These are phyloP conservation scores for Eucalyptus cloeziana DNA, from an alignment of 345 rosid species.

Conservation along the genomic window DNA sequence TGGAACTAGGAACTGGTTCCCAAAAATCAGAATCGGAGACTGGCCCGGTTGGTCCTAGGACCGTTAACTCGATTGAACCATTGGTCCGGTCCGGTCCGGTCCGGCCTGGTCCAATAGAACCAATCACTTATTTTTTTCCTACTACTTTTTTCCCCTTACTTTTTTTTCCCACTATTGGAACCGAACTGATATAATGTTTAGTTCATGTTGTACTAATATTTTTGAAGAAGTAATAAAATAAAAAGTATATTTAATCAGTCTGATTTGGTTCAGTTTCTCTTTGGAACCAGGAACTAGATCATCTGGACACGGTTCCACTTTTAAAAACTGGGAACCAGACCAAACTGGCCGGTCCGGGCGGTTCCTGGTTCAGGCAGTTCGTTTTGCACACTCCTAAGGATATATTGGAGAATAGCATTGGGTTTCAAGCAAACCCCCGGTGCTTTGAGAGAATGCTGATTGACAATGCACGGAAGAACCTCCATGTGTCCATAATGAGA, in stretches of 20 bases:
- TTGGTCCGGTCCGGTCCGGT: fast-evolving
- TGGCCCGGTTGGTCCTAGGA: fast-evolving
- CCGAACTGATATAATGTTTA: too few species aligned
- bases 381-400: too few species aligned
- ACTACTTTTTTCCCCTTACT: too few species aligned
- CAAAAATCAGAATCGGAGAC: fast-evolving
- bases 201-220: too few species aligned
- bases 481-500: background rate
- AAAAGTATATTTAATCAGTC: too few species aligned
- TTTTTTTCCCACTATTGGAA: too few species aligned
- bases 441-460: background rate
- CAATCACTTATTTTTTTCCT: too few species aligned
- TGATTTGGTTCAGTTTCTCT: fast-evolving
- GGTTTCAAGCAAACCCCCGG: background rate
- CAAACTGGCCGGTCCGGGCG: fast-evolving
- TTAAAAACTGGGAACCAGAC: fast-evolving
- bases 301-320: fast-evolving
- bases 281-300: too few species aligned
- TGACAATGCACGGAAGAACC: background rate
- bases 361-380: fast-evolving
- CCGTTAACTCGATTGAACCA: too few species aligned
- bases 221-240: too few species aligned
- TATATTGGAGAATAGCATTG: background rate
- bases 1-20: too few species aligned
- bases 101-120: fast-evolving